Conservation (phyloP, 2,329 filamentous ascomycete species). For the Pestalotiopsis fici region DNA sequence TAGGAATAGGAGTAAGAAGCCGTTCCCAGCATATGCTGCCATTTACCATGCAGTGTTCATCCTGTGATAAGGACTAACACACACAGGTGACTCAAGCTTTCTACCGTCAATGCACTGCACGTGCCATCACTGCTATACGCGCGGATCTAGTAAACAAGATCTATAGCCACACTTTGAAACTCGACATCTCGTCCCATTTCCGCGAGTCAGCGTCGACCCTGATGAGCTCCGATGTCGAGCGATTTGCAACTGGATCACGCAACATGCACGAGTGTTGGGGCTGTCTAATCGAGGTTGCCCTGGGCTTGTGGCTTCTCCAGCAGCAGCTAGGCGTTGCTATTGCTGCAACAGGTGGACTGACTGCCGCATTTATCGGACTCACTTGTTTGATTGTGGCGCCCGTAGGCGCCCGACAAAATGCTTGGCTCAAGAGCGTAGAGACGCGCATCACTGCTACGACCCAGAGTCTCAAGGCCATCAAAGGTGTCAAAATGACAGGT, state of each 20-base stretch:
- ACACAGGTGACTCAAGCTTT: background rate
- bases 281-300: background rate
- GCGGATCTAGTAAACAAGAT: background rate
- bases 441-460: constrained; percentile 2
- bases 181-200: background rate
- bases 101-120: constrained; percentile 4
- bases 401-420: background rate
- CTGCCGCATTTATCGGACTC: background rate
- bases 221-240: constrained; percentile 3
- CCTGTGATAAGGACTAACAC: too few relatives aligned
- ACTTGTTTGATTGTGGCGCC: background rate
- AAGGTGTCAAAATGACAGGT: constrained; percentile 1
- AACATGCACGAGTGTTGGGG: constrained; percentile 1
- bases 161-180: background rate
- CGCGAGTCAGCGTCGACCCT: background rate
- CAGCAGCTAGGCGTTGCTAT: background rate
- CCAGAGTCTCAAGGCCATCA: background rate
- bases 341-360: background rate
- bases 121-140: background rate
- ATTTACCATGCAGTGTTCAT: too few relatives aligned
- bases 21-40: too few relatives aligned
- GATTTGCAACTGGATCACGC: background rate
- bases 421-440: background rate
- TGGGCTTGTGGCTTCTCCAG: background rate
- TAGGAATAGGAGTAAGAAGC: background rate